Conservation (phyloP, 2,329 filamentous ascomycete genomes). For the Parastagonospora avenae region DNA sequence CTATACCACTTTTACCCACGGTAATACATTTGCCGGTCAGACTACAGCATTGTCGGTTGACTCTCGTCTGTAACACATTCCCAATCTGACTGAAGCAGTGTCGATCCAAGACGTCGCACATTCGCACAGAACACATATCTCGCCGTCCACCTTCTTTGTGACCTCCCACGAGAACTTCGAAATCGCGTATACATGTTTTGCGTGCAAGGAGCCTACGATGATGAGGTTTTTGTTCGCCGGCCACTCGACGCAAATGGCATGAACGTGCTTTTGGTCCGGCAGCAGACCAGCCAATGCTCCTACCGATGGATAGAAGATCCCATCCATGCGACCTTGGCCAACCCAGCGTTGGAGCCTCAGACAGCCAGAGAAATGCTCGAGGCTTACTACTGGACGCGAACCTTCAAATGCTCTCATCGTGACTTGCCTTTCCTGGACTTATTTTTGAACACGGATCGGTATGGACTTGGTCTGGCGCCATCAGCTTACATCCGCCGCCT, state of each 20-base stretch:
- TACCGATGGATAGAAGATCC: conserved; percentile 28
- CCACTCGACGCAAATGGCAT: background rate
- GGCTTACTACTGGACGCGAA: conserved; percentile 23
- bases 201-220: conserved; percentile 20
- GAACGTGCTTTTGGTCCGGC: conserved; percentile 18
- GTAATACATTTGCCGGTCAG: too few relatives aligned
- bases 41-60: too few relatives aligned
- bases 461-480: conserved; percentile 14
- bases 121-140: background rate
- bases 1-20: too few relatives aligned
- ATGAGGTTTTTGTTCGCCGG: conserved; percentile 26
- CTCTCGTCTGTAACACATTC: too few relatives aligned
- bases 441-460: conserved; percentile 16
- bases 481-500: conserved; percentile 12
- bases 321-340: conserved; percentile 3
- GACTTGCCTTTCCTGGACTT: conserved; percentile 16
- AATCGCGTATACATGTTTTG: conserved; percentile 23
- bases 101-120: too few relatives aligned
- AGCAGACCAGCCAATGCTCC: conserved; percentile 10
- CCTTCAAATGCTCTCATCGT: conserved; percentile 24
- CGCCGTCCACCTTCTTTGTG: conserved; percentile 6
- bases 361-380: conserved; percentile 22
- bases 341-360: conserved; percentile 1
- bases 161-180: conserved; percentile 27
- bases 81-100: too few relatives aligned